Base-by-base conservation (phyloP, 2,329 filamentous ascomycete species). In the Phialocephala subalpina region DNA sequence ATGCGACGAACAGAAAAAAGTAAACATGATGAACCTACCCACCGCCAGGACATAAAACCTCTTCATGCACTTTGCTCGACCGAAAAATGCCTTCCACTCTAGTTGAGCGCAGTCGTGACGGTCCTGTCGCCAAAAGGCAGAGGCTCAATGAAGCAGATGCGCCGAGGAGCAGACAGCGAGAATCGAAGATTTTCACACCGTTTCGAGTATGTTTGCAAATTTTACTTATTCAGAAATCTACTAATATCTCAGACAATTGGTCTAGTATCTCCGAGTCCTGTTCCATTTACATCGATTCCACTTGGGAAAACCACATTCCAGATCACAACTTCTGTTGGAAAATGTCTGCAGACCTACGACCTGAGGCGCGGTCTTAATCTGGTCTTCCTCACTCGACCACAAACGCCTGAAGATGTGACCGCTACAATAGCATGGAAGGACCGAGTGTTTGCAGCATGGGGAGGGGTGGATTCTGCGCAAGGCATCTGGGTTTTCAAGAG, bases 251-350 rank as follows among this genome's bases (percentile, higher is more conserved):
- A 97, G 93, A 97, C 95, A 56, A 87, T 99, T 70, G 96, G 96
- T 18, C 85, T 99, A 36, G 93, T 99, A 1, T 97, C 96, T 5
- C 93, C 96, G 0, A 97, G 95, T 2, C 81, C 84, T 58, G 93
- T 97, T 0, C 95, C 96, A 0, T 98, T 99, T 76, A 94, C 95
- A 1, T 91, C 92, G 6, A 86, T 97, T 36, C 92, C 95, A 0
- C 84, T 97, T 18, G 96, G 96, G 65, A 97, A 97, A 80, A 95
- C 93, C 0, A 97, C 94, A 3, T 99, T 97, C 77, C 96, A 99
- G 78, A 93, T 99, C 79, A 98, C 96, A 38, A 99, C 96, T 35
- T 98, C 93, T 0, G 92, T 97, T 68, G 96, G 95, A 69, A 88
- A 90, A 74, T 93, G 91, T 66, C 86, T 99, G 56, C 96, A 99